Conservation (phyloP, 345 rosid species). For the Ceriops decandra region DNA sequence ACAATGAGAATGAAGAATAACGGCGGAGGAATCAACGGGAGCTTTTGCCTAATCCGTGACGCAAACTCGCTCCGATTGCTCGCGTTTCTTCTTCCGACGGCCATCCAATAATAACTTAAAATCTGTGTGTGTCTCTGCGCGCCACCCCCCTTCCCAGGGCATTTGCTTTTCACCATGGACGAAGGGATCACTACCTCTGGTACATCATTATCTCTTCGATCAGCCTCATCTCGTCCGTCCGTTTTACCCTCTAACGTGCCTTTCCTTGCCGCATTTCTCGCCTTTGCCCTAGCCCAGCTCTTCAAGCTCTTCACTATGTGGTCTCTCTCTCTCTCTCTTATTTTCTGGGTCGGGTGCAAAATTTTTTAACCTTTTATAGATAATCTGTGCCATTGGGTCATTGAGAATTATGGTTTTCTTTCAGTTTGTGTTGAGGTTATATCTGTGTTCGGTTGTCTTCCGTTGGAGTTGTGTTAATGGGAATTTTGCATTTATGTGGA, state of each 20-base stretch:
- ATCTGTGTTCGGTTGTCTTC: not conserved
- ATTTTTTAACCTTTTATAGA: not conserved
- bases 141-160: no score
- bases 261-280: slow-evolving; percentile 71
- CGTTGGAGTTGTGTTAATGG: not conserved
- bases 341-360: not conserved
- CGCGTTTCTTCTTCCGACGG: no score
- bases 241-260: slow-evolving; percentile 46
- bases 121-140: no score
- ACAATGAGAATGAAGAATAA: no score
- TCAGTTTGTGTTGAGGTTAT: not conserved
- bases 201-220: not conserved
- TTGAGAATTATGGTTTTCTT: not conserved
- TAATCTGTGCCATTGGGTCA: not conserved
- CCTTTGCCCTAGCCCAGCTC: slow-evolving; percentile 83
- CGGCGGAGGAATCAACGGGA: no score
- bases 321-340: slow-evolving; percentile 26
- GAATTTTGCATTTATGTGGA: not conserved
- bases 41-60: no score
- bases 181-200: not conserved
- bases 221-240: not conserved
- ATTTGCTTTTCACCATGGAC: not conserved
- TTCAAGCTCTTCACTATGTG: slow-evolving; percentile 87
- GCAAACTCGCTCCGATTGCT: no score
- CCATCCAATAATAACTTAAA: no score